These are phyloP conservation scores for Melaleuca alternifolia DNA, from an alignment of 345 rosid species.

Conservation along the genomic window DNA sequence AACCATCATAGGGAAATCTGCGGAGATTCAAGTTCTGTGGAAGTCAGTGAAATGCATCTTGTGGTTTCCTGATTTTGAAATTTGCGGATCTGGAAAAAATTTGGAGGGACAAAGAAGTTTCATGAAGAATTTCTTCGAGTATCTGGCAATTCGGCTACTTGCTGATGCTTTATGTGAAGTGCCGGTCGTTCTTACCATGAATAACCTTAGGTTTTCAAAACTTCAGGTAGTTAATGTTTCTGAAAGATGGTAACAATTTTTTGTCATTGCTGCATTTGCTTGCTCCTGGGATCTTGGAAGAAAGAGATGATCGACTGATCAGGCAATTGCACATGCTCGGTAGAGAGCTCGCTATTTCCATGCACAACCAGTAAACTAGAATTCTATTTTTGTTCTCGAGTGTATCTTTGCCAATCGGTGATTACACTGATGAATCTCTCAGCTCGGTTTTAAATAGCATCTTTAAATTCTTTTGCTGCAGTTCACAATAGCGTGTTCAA, in stretches of 20 bases:
- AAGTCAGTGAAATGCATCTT: constrained; percentile 46
- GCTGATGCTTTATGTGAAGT: constrained; percentile 41
- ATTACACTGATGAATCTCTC: not conserved
- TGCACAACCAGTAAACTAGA: not conserved
- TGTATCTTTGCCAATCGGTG: not conserved
- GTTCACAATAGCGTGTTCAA: not conserved
- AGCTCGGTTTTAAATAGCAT: not conserved
- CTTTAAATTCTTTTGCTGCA: not conserved
- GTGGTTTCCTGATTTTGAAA: constrained; percentile 64
- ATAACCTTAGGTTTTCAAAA: constrained; percentile 62
- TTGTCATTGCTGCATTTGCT: not conserved
- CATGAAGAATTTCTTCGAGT: constrained; percentile 60
- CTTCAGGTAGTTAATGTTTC: constrained; percentile 49
- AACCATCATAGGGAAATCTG: constrained; percentile 42
- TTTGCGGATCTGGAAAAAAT: constrained; percentile 18
- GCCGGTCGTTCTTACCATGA: constrained; percentile 56
- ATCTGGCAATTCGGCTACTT: constrained; percentile 57
- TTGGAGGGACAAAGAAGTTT: constrained; percentile 33
- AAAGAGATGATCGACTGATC: not conserved
- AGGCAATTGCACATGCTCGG: not conserved
- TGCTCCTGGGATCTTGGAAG: not conserved
- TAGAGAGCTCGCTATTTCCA: not conserved
- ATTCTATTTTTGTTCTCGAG: not conserved
- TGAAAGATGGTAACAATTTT: not conserved
- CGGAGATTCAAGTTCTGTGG: constrained; percentile 56